These are phyloP conservation scores for Ganoderma boninense DNA, from an alignment of 1,284 basidiomycete genomes.

Conservation along the genomic window DNA sequence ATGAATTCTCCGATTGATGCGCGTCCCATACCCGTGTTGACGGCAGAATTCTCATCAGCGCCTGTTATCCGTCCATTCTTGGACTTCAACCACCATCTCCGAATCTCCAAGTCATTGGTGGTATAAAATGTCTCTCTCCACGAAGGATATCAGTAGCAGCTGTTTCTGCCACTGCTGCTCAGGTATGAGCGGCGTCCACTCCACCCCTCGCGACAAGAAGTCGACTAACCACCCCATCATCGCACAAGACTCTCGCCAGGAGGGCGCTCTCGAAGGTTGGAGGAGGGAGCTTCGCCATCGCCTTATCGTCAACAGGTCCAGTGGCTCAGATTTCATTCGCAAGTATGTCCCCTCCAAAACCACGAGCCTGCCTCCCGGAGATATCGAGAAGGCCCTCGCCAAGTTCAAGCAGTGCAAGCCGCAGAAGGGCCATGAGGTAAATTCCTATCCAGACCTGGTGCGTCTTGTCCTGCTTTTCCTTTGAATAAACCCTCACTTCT, in stretches of 20 bases:
- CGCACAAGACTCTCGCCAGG: not conserved
- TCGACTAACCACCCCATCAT: not conserved
- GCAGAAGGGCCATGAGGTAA: not conserved
- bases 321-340: not conserved
- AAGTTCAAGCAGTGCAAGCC: not conserved
- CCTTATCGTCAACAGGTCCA: not conserved
- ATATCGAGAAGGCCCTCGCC: not conserved
- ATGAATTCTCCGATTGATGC: not conserved
- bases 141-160: not conserved
- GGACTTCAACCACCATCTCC: not conserved
- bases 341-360: not conserved
- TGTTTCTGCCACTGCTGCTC: not conserved
- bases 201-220: not conserved
- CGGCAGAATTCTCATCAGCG: not conserved
- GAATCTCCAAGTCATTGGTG: not conserved
- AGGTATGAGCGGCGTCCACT: not conserved
- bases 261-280: not conserved
- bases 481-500: not conserved
- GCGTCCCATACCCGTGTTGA: not conserved
- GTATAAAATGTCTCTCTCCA: conserved; percentile 6
- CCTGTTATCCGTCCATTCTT: not conserved
- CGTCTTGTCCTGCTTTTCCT: not conserved
- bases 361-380: not conserved
- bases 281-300: not conserved
- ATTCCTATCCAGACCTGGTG: not conserved